Evolutionary conservation across 139 green algal species (phyloP).

Genomic region (Nannochloris sp.): DNA sequence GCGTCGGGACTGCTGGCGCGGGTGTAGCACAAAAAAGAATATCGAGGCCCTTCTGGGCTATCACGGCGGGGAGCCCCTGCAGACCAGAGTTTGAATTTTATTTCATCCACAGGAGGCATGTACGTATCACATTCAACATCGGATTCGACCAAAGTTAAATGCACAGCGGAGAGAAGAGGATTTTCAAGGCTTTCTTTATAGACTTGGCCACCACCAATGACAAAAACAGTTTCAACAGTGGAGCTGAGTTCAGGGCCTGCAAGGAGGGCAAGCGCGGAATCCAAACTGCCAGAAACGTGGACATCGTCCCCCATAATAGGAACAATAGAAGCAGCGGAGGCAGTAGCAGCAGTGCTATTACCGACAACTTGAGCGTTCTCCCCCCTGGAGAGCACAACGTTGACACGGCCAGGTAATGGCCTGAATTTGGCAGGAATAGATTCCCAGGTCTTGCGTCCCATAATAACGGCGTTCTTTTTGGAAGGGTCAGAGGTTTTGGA

Average conservation of each 20-base stretch:
- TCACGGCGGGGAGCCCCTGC: constrained; percentile 26
- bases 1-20: background rate
- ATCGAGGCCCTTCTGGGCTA: constrained; percentile 39
- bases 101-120: constrained; percentile 63
- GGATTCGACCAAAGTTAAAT: constrained; percentile 78
- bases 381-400: constrained; percentile 81
- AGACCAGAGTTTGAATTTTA: constrained; percentile 66
- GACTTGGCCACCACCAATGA: constrained; percentile 93
- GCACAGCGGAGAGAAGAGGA: constrained; percentile 70
- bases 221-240: constrained; percentile 81
- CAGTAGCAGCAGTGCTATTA: background rate
- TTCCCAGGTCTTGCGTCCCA: constrained; percentile 98
- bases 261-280: constrained; percentile 66
- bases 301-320: constrained; percentile 31
- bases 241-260: constrained; percentile 8
- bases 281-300: constrained; percentile 50
- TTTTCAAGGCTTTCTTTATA: constrained; percentile 48
- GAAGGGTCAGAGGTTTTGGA: constrained; percentile 30
- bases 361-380: constrained; percentile 14
- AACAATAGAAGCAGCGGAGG: background rate
- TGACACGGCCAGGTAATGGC: constrained; percentile 83
- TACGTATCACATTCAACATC: constrained; percentile 86
- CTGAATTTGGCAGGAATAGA: constrained; percentile 88
- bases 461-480: constrained; percentile 92
- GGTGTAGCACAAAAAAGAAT: constrained; percentile 75